A percentile compares a stretch with the other conserved stretches of the same genome.
phyloP scores from a whole-genome alignment of 371 early-diverging fungal species.

The Mucor racemosus region DNA sequence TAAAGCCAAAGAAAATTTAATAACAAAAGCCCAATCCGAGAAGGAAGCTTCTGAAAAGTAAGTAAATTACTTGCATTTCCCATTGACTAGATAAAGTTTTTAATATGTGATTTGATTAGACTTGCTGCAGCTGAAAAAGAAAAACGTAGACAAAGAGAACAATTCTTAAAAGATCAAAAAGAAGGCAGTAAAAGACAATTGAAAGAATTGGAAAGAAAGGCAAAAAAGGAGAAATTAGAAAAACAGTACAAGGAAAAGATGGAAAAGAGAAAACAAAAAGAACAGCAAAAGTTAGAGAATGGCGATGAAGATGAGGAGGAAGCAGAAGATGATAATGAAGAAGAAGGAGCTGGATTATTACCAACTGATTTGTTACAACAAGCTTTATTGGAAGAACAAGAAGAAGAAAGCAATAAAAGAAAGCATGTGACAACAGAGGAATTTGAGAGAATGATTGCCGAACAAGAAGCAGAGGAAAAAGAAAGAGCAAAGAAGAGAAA shows the following conservation, averaged over 20 bases:
- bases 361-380: slow-evolving; percentile 43
- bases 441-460: slow-evolving; percentile 52
- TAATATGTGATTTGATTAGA: slow-evolving; percentile 16
- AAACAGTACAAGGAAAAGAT: slow-evolving; percentile 25
- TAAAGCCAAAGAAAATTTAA: slow-evolving; percentile 33
- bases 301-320: slow-evolving; percentile 9
- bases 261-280: slow-evolving; percentile 21
- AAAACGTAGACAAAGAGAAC: slow-evolving; percentile 50
- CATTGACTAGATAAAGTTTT: not conserved
- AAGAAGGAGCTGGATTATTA: slow-evolving; percentile 23
- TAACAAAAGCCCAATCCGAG: slow-evolving; percentile 33
- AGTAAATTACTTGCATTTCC: not conserved
- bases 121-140: slow-evolving; percentile 42
- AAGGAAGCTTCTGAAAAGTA: slow-evolving; percentile 52
- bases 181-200: slow-evolving; percentile 41
- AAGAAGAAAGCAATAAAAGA: slow-evolving; percentile 40
- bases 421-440: slow-evolving; percentile 51
- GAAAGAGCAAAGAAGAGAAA: slow-evolving; percentile 33
- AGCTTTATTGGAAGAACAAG: slow-evolving; percentile 42
- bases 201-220: slow-evolving; percentile 28
- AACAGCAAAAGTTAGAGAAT: slow-evolving; percentile 10
- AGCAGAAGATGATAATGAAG: slow-evolving; percentile 21
- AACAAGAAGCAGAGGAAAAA: slow-evolving; percentile 50
- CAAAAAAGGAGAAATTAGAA: slow-evolving; percentile 19
- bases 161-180: slow-evolving; percentile 52